Evolutionary conservation across 306 rosid species (phyloP), one percentile per base, ranked within the genome.

Genomic region (Comarum palustre): DNA sequence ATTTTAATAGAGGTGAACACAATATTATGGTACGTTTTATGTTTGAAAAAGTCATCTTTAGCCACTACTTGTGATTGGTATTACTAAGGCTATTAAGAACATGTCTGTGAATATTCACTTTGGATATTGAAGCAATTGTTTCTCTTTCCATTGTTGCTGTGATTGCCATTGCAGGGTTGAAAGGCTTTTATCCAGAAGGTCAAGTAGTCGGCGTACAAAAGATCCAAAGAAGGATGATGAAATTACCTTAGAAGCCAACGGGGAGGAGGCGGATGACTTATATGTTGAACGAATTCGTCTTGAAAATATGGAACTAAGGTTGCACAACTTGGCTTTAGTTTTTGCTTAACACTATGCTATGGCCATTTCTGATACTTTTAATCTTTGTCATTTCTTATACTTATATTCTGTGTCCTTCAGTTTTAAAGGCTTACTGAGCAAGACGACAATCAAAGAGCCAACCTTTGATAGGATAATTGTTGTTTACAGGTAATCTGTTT

Each of bases 391-490:
- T 73, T 57, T 64, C 54, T 63, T 69, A 47, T 57, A 58, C 60
- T 83, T 80, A 75, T 54, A 72, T 83, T 68, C 47, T 75, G 76
- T 84, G 70, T 50, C 38, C 78, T 38, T 45, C 89, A 94, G 99
- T 45, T 66, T 81, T 41, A 78, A 69, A 58, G 91, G 81, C 71
- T 79, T 94, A 78, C 68, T 91, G 80, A 82, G 92, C 83, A 90
- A 91, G 85, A 90, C 80, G 62, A 80, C 85, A 72, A 89, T 94
- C 79, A 96, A 94, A 83, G 99, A 94, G 86, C 99, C 99, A 12
- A 94, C 99, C 66, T 94, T 94, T 79, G 99, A 91, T 83, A 79
- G 96, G 88, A 90, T 94, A 39, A 94, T 91, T 83, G 99, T 94
- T 61, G 86, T 91, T 73, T 91, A 94, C 95, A 89, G 99, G 99